Evolutionary conservation across 2,329 filamentous ascomycete species (phyloP).

Genomic region (Neofusicoccum umdonicola): DNA sequence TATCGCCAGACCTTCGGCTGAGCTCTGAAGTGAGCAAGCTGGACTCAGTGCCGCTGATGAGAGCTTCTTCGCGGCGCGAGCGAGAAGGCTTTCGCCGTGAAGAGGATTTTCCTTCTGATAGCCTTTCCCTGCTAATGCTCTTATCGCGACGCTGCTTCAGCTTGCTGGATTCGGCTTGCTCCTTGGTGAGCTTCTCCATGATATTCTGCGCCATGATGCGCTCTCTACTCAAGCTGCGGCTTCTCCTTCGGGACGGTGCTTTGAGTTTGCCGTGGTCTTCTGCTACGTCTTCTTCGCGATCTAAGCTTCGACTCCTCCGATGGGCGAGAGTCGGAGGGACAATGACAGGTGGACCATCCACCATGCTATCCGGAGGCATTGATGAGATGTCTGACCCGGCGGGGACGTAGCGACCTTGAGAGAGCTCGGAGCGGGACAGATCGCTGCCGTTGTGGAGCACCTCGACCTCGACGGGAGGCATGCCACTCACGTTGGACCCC

Average conservation of each 20-base stretch:
- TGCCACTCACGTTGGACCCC: constrained; percentile 69
- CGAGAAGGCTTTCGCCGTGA: constrained; percentile 22
- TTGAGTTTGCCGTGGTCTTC: constrained; percentile 47
- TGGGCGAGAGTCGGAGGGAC: constrained; percentile 37
- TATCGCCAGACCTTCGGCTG: constrained; percentile 55
- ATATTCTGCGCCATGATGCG: constrained; percentile 63
- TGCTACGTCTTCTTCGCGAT: constrained; percentile 39
- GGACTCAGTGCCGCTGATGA: constrained; percentile 55
- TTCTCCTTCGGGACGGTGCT: constrained; percentile 57
- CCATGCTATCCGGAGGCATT: constrained; percentile 70
- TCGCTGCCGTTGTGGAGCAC: constrained; percentile 72
- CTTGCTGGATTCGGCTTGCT: constrained; percentile 21
- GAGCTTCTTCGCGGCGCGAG: constrained; percentile 13
- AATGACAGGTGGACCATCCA: constrained; percentile 54
- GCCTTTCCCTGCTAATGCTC: constrained; percentile 31
- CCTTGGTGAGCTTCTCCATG: constrained; percentile 61
- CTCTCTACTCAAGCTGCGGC: constrained; percentile 63
- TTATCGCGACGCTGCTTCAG: constrained; percentile 21
- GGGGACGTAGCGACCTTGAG: constrained; percentile 63
- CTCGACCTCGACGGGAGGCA: constrained; percentile 82
- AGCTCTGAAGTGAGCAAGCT: constrained; percentile 58
- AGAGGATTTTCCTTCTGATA: constrained; percentile 29
- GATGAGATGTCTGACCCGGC: constrained; percentile 82
- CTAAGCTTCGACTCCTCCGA: constrained; percentile 52
- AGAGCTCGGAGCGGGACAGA: constrained; percentile 60